phyloP scores from a whole-genome alignment of 78 protist species.

The Tieghemostelium lacteum region DNA sequence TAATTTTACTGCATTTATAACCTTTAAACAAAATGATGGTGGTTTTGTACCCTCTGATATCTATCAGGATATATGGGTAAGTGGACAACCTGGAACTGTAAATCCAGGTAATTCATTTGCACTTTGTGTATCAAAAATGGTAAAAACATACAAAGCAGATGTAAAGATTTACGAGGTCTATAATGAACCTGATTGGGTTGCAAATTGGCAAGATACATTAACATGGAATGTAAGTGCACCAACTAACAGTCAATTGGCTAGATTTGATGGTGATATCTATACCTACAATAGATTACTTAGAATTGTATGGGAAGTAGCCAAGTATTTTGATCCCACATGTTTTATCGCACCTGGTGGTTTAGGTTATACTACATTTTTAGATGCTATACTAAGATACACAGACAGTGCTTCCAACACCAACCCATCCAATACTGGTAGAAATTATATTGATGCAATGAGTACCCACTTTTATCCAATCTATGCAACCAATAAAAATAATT shows the following conservation, averaged over 20 bases:
- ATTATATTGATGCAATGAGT: constrained; percentile 50
- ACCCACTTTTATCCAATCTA: constrained; percentile 38
- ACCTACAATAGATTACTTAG: constrained; percentile 26
- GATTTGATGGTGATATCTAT: constrained; percentile 28
- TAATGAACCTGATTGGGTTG: constrained; percentile 39
- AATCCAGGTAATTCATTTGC: constrained; percentile 22
- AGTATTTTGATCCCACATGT: constrained; percentile 9
- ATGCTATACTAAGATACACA: constrained; percentile 34
- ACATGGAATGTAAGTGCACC: constrained; percentile 30
- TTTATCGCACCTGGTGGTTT: constrained; percentile 33
- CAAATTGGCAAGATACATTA: not conserved
- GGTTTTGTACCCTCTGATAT: not conserved
- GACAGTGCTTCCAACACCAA: not conserved
- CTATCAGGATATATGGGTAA: not conserved
- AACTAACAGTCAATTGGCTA: not conserved
- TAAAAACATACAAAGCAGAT: not conserved
- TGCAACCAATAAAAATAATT: constrained; percentile 18
- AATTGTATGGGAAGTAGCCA: constrained; percentile 32
- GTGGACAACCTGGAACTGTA: not conserved
- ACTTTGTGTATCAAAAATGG: not conserved
- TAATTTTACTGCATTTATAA: constrained; percentile 22
- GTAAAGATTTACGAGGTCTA: constrained; percentile 12
- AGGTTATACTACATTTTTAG: constrained; percentile 30
- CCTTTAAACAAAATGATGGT: not conserved
- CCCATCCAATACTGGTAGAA: constrained; percentile 5